Base-by-base conservation (phyloP, 1,284 basidiomycete genomes). In the Ganoderma meredithae region DNA sequence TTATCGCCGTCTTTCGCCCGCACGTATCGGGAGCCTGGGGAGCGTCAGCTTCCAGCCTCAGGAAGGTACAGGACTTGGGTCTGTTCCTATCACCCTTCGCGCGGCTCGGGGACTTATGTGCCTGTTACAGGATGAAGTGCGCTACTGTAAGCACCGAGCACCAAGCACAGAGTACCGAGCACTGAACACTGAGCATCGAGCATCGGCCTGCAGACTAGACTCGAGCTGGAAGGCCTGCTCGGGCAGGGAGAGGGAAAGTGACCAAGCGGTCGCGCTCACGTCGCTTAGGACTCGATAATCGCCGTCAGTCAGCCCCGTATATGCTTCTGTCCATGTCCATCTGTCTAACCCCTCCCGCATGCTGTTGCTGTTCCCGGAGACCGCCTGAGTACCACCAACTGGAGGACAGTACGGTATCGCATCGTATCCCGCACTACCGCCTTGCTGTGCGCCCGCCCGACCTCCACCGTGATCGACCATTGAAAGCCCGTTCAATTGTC, bases 371-470 rank as follows among this genome's bases (percentile, higher is more conserved):
- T 36, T 36, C 17, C 53, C 53, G 27, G 31, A 39, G 5, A 39
- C 33, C 36, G 36, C 6, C 36, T 36, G 36, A 36, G 36, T 36
- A 36, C 3, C 33, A 8, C 33, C 33, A 36, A 36, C 33, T 36
- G 36, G 36, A 36, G 36, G 36, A 9, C 36, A 36, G 36, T 36
- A 9, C 7, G 36, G 36, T 36, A 36, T 36, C 36, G 36, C 2
- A 58, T 39, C 17, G 13, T 36, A 39, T 58, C 55, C 55, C 55
- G 55, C 55, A 58, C 55, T 58, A 58, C 33, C 55, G 55, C 55
- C 55, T 58, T 58, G 33, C 31, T 58, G 33, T 58, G 55, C 33
- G 6, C 33, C 33, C 55, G 31, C 55, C 33, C 55, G 33, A 33
- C 33, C 31, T 39, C 55, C 55, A 39, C 55, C 33, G 55, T 39